phyloP scores from a whole-genome alignment of 345 rosid species.

The Durio zibethinus region DNA sequence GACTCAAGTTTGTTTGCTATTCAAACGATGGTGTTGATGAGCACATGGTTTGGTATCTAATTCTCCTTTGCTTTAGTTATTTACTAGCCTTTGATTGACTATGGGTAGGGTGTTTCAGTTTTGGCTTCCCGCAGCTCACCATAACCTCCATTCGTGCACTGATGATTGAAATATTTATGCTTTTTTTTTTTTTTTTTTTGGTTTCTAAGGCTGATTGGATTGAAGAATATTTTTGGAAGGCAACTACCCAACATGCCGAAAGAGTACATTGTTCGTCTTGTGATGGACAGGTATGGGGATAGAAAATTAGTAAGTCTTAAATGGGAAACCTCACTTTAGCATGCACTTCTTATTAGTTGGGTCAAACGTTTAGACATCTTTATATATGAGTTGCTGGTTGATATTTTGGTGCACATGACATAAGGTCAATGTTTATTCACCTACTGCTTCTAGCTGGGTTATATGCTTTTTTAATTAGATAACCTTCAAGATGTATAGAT shows the following conservation, averaged over 20 bases:
- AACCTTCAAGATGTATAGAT: neutral
- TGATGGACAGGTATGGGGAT: conserved; percentile 84
- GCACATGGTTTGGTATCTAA: conserved; percentile 94
- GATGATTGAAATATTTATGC: neutral
- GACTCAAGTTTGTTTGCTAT: conserved; percentile 74
- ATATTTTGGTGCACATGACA: neutral
- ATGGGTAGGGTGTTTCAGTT: neutral
- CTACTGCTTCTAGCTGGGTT: neutral
- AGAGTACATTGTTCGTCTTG: conserved; percentile 97
- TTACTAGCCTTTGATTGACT: conserved; percentile 1
- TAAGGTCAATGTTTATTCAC: neutral
- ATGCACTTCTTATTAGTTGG: neutral
- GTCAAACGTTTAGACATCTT: neutral
- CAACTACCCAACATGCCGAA: conserved; percentile 99
- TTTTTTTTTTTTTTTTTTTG: conserved; percentile 17
- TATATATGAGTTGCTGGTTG: neutral
- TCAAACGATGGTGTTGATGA: conserved; percentile 80
- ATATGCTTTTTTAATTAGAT: neutral
- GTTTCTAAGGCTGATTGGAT: conserved; percentile 78
- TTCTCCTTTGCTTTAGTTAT: conserved; percentile 14
- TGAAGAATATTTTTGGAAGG: conserved; percentile 96
- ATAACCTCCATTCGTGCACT: neutral
- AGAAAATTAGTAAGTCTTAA: neutral
- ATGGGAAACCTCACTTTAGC: neutral
- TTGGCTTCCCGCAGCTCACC: neutral